phyloP scores from a whole-genome alignment of 2,329 filamentous ascomycete species.

The Pyricularia grisea region DNA sequence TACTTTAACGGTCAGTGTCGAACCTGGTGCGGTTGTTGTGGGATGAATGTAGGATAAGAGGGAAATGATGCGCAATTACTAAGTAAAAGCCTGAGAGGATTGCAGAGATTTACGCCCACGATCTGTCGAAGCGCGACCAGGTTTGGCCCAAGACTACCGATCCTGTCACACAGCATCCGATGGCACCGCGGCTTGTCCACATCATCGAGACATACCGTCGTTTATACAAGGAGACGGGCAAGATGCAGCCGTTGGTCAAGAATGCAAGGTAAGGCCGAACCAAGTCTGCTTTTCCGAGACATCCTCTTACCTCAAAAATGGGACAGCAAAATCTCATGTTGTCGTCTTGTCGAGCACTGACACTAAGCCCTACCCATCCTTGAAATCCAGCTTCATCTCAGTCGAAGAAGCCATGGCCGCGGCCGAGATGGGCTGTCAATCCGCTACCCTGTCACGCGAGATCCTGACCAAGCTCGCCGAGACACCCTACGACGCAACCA shows the following conservation, averaged over 20 bases:
- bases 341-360: no score
- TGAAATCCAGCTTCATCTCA: conserved; percentile 27
- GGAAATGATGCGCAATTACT: background rate
- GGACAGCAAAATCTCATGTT: no score
- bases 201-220: conserved; percentile 36
- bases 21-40: background rate
- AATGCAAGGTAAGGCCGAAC: conserved; percentile 25
- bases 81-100: background rate
- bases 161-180: conserved; percentile 35
- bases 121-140: conserved; percentile 19
- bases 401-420: conserved; percentile 33
- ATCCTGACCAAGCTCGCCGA: conserved; percentile 25
- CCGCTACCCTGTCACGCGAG: conserved; percentile 31
- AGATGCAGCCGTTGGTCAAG: conserved; percentile 36
- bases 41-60: background rate
- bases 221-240: conserved; percentile 35
- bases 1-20: conserved; percentile 33
- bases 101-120: conserved; percentile 32
- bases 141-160: conserved; percentile 37
- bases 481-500: conserved; percentile 20
- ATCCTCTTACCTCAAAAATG: no score
- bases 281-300: background rate
- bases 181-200: conserved; percentile 34
- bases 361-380: no score
- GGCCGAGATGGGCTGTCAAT: conserved; percentile 35